Base-by-base conservation (phyloP, 108 stramenopile species). In the Nitzschia sp. region DNA sequence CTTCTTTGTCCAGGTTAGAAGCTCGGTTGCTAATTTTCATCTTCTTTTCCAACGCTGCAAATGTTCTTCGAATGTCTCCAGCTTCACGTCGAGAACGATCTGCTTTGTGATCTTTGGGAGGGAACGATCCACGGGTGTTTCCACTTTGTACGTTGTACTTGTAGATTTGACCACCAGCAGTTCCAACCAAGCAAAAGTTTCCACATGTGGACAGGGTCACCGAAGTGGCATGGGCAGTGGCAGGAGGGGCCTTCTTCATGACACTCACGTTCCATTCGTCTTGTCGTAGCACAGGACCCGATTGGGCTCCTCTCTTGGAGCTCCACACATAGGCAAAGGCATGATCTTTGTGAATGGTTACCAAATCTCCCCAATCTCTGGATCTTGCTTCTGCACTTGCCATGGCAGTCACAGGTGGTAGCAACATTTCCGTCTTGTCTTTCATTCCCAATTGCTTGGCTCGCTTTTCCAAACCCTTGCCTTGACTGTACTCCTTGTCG, bases 81-180 rank as follows among this genome's bases (percentile, higher is more conserved):
- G 73, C 83, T 8, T 77, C 50, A 40, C 66, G 71, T 6, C 72
- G 39, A 11, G 64, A 67, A 10, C 61, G 51, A 50, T 54, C 53
- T 10, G 67, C 57, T 41, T 62, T 71, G 29, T n/a, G 39, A 10
- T 53, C 59, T 12, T 70, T 67, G 22, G 80, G 67, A 3, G 96
- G 96, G 64, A 75, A 97, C 9, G 82, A 74, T n/a, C 95, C 95
- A 1, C 95, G 82, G 6, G 90, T 78, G 20, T 81, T 78, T 19
- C 95, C 97, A 70, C 87, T 92, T 70, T 99, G 97, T 26, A 97
- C 69, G 70, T 97, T 97, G 82, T 97, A 99, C 77, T 89, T 89
- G 85, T 92, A 96, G 8, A 99, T 82, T 19, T 71, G 70, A 57
- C 98, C 98, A 17, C 92, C 94, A 50, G 80, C 61, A n/a, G 95